Percentiles rank a stretch among this genome's conserved stretches.
Evolutionary conservation across 192 early-diverging fungal genomes (phyloP).

Genomic region (Coemansia sp.): DNA sequence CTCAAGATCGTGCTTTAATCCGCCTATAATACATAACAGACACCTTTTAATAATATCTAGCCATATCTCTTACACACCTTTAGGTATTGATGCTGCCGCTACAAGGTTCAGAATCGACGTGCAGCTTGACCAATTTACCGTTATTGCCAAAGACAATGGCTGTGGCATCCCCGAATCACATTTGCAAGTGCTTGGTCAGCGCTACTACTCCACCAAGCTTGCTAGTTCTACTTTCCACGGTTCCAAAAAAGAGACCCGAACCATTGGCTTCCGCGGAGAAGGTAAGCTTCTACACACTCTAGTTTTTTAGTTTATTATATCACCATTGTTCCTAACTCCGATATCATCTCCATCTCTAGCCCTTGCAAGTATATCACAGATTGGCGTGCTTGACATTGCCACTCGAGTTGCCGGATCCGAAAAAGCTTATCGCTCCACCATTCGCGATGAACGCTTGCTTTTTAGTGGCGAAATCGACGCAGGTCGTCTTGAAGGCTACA

Average conservation of each 20-base stretch:
- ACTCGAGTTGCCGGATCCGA: constrained; percentile 6
- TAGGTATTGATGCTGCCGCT: constrained; percentile 44
- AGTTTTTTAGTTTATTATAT: too few species aligned
- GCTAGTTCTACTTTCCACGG: background rate
- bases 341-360: constrained; percentile 11
- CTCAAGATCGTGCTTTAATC: too few species aligned
- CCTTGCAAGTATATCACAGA: constrained; percentile 38
- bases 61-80: too few species aligned
- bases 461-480: background rate
- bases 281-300: constrained; percentile 10
- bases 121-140: constrained; percentile 11
- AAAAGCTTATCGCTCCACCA: constrained; percentile 8
- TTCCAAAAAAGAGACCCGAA: background rate
- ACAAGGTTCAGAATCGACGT: constrained; percentile 25
- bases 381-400: constrained; percentile 26
- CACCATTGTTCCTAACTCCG: too few species aligned
- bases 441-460: constrained; percentile 21
- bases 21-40: too few species aligned
- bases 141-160: constrained; percentile 36
- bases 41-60: too few species aligned
- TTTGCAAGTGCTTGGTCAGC: constrained; percentile 22
- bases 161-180: constrained; percentile 15
- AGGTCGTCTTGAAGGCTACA: constrained; percentile 1
- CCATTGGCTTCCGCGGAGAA: constrained; percentile 31
- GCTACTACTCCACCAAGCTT: constrained; percentile 31